These are phyloP conservation scores for Agaricales sp. DNA, from an alignment of 1,284 basidiomycete species.

Conservation along the genomic window DNA sequence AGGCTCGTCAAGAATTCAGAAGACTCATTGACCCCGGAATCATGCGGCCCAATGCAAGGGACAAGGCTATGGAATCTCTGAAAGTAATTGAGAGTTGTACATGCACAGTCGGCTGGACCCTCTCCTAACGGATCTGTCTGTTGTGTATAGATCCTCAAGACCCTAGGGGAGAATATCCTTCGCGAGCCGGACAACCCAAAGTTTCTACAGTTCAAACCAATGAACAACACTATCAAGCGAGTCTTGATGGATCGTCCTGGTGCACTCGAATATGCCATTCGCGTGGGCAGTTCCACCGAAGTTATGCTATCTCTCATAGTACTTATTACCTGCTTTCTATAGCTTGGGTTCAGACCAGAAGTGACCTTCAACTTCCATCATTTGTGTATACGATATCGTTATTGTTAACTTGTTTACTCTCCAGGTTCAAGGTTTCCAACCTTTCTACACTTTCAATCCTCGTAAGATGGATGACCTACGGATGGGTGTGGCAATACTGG, in stretches of 20 bases:
- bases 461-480: constrained; percentile 42
- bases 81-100: constrained; percentile 32
- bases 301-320: constrained; percentile 13
- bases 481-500: constrained; percentile 52
- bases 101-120: background rate
- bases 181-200: constrained; percentile 60
- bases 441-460: constrained; percentile 53
- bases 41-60: constrained; percentile 54
- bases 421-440: constrained; percentile 42
- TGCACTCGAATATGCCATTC: constrained; percentile 66
- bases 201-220: constrained; percentile 63
- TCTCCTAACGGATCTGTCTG: background rate
- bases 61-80: constrained; percentile 46
- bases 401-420: constrained; percentile 21
- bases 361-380: constrained; percentile 6
- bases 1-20: constrained; percentile 58
- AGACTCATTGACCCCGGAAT: constrained; percentile 66
- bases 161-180: constrained; percentile 63
- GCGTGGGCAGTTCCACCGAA: constrained; percentile 29
- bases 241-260: constrained; percentile 55
- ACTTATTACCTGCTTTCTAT: constrained; percentile 7
- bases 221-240: constrained; percentile 57
- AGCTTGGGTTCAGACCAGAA: constrained; percentile 62
- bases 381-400: constrained; percentile 4
- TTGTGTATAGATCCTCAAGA: constrained; percentile 46